These are phyloP conservation scores for Triangularia setosa DNA, from an alignment of 2,329 filamentous ascomycete species.

Conservation along the genomic window DNA sequence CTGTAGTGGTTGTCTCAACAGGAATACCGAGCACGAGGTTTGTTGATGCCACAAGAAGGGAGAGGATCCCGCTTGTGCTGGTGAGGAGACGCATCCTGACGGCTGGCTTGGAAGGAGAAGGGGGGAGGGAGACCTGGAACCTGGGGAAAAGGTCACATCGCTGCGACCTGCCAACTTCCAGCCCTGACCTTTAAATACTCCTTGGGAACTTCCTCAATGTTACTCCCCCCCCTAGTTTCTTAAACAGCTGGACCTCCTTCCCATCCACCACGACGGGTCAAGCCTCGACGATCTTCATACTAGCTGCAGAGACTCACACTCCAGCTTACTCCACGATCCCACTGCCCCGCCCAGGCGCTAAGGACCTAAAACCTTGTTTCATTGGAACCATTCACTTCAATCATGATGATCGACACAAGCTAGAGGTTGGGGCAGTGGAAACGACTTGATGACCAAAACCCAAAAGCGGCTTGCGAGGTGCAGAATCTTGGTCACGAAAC, in stretches of 20 bases:
- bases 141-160: not conserved
- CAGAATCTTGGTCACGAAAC: not conserved
- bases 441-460: not conserved
- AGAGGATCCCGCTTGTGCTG: not conserved
- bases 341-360: not conserved
- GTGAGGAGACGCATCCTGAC: not conserved
- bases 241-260: too few species aligned
- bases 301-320: not conserved
- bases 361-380: not conserved
- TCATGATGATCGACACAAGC: not conserved
- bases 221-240: too few species aligned
- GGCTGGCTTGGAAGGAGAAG: too few species aligned
- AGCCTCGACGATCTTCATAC: not conserved
- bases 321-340: not conserved
- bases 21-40: not conserved
- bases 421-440: not conserved
- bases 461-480: not conserved
- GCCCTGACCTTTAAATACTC: too few species aligned
- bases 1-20: not conserved
- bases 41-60: not conserved
- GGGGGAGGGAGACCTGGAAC: not conserved
- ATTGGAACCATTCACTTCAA: not conserved
- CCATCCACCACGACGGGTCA: too few species aligned
- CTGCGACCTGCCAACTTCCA: not conserved
- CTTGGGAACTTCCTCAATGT: too few species aligned